Evolutionary conservation across 1,284 basidiomycete species (phyloP), one percentile per base, ranked within the genome.

Genomic region (Malassezia psittaci): DNA sequence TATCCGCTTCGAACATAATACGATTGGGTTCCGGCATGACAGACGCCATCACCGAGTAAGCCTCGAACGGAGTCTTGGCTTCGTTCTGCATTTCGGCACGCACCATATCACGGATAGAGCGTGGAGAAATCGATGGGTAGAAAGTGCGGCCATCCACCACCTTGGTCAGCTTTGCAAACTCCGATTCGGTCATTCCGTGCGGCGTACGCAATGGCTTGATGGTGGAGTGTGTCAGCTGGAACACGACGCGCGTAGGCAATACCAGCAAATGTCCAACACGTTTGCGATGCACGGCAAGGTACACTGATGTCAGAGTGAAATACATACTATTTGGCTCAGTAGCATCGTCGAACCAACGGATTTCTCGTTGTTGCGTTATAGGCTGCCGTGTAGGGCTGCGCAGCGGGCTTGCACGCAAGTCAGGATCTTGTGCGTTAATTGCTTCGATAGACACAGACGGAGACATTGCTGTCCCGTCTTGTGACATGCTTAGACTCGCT

Each of bases 201-300:
- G 45, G 43, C 15, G 32, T 13, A n/a, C 38, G 16, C 7, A 41
- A n/a, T 18, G 46, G 55, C 36, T 40, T 46, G 16, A 37, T 40
- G 24, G 50, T 44, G 7, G 44, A 34, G 29, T 52, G 41, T 11
- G 55, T 37, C 7, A 52, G 43, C 21, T 48, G 40, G 32, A 57
- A 57, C 2, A 48, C 55, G 35, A 57, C 21, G 41, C 55, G 55
- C 40, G 33, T 39, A 10, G 55, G 55, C 9, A 57, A 43, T 18
- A 57, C 55, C 9, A 57, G 11, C 45, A 57, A 38, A 42, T 57
- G 55, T 13, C 55, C 55, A 7, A 57, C 39, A n/a, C 55, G 55
- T 42, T 49, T 52, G 45, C 55, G 50, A 21, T 47, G 21, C 45
- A 57, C 55, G 21, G 55, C 55, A 29, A 57, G 39, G 41, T 41